Evolutionary conservation across 805 yeast genomes (phyloP).

Genomic region (Candida hungchunana): DNA sequence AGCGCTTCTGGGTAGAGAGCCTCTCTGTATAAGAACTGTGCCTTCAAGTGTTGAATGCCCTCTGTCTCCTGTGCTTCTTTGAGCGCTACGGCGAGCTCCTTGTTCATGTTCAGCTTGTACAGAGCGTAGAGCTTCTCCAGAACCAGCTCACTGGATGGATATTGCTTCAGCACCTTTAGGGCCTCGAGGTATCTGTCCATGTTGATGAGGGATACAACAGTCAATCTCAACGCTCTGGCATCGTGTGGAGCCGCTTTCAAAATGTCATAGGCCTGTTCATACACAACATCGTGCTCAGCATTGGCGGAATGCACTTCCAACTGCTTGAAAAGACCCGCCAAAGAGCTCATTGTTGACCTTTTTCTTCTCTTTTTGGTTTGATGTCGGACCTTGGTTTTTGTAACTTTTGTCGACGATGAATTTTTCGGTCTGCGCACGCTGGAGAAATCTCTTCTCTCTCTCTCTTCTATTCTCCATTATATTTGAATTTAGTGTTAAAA

Average conservation of each 20-base stretch:
- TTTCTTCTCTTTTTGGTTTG: neutral
- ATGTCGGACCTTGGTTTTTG: neutral
- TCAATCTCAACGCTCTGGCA: conserved; percentile 36
- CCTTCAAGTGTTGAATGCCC: conserved; percentile 45
- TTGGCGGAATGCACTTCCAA: conserved; percentile 22
- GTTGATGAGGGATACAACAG: conserved; percentile 59
- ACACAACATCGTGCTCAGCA: conserved; percentile 22
- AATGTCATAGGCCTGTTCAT: conserved; percentile 25
- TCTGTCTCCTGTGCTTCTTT: conserved; percentile 23
- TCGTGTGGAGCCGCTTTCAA: conserved; percentile 27
- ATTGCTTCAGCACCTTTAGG: conserved; percentile 35
- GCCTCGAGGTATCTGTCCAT: conserved; percentile 59
- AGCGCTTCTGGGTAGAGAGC: conserved; percentile 51
- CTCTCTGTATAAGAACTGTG: conserved; percentile 47
- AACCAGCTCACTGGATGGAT: conserved; percentile 30
- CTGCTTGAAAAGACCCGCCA: conserved; percentile 26
- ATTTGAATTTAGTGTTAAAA: too few relatives aligned
- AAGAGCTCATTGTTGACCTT: conserved; percentile 17
- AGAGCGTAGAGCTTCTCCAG: conserved; percentile 59
- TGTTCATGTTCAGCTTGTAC: conserved; percentile 47
- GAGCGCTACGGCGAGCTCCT: conserved; percentile 28
- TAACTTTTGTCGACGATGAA: neutral
- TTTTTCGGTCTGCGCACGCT: conserved; percentile 7
- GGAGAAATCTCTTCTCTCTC: conserved; percentile 1
- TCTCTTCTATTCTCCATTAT: neutral